These are phyloP conservation scores for Somion occarium DNA, from an alignment of 1,284 basidiomycete genomes.

Conservation along the genomic window DNA sequence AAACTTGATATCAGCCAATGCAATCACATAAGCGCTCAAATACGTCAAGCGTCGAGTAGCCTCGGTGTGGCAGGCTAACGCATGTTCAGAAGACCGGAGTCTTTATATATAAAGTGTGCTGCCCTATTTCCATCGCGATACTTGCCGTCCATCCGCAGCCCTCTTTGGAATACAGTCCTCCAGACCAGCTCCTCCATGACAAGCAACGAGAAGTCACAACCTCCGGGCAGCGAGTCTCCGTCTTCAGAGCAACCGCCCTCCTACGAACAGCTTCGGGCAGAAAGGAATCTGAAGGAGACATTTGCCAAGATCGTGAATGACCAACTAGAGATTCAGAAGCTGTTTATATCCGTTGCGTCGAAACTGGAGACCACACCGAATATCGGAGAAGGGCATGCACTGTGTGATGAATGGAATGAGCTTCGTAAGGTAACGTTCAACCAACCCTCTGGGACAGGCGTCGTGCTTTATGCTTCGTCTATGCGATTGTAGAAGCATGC, in stretches of 20 bases:
- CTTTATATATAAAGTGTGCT: not conserved
- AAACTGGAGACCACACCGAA: constrained; percentile 20
- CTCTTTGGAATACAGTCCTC: not conserved
- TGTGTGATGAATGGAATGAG: constrained; percentile 19
- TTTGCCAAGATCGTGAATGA: constrained; percentile 18
- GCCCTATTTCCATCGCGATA: not conserved
- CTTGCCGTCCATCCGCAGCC: not conserved
- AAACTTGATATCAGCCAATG: too few relatives aligned
- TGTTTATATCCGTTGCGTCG: constrained; percentile 20
- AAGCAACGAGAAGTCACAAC: constrained; percentile 1
- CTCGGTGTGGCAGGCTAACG: not conserved
- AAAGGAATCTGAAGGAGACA: constrained; percentile 16
- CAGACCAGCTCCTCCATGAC: not conserved
- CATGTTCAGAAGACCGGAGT: not conserved
- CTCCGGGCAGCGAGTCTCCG: not conserved
- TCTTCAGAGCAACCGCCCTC: constrained; percentile 4
- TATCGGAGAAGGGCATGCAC: constrained; percentile 20
- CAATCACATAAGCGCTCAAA: not conserved
- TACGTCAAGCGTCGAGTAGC: not conserved
- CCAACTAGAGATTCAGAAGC: constrained; percentile 22
- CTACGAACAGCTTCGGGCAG: constrained; percentile 16
- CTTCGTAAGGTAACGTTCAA: constrained; percentile 19
- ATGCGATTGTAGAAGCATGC: constrained; percentile 19
- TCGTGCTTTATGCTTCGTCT: not conserved
- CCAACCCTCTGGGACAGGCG: not conserved